These are phyloP conservation scores for Boletus rex-veris DNA, from an alignment of 768 basidiomycete genomes.

Conservation along the genomic window DNA sequence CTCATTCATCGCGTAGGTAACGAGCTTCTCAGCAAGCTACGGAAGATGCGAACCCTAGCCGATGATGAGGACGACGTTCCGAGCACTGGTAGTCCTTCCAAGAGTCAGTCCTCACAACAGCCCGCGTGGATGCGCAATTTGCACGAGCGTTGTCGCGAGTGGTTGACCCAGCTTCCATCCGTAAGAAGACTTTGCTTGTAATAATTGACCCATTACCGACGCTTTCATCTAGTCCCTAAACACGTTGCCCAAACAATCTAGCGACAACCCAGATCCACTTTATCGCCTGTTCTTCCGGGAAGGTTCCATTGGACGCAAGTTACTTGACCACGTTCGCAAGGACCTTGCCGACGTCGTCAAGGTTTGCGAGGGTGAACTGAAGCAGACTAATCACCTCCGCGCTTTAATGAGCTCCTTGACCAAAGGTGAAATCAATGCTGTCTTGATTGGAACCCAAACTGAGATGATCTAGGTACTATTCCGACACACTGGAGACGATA, in stretches of 20 bases:
- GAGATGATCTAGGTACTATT: constrained; percentile 62
- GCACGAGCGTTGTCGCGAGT: constrained; percentile 77
- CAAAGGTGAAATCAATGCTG: constrained; percentile 58
- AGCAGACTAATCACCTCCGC: constrained; percentile 96
- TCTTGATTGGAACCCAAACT: constrained; percentile 1
- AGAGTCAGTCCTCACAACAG: constrained; percentile 65
- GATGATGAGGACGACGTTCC: constrained; percentile 79
- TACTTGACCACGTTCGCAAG: constrained; percentile 73
- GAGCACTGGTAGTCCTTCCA: constrained; percentile 50
- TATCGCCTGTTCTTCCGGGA: constrained; percentile 89
- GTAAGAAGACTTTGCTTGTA: constrained; percentile 40
- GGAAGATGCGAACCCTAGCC: constrained; percentile 87
- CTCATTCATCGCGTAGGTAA: constrained; percentile 50
- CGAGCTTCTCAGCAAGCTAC: constrained; percentile 76
- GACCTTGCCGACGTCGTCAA: constrained; percentile 80
- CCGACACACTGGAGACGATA: constrained; percentile 87
- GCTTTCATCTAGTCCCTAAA: constrained; percentile 51
- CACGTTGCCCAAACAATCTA: constrained; percentile 58
- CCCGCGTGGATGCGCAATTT: constrained; percentile 95
- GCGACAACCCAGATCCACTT: constrained; percentile 78
- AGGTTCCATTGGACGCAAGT: constrained; percentile 70
- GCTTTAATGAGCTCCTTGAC: constrained; percentile 84
- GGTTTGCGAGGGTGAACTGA: constrained; percentile 82
- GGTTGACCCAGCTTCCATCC: constrained; percentile 72
- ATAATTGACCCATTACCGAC: constrained; percentile 10